Conservation (phyloP, 2,329 filamentous ascomycete species). For the Aspergillus sp. region DNA sequence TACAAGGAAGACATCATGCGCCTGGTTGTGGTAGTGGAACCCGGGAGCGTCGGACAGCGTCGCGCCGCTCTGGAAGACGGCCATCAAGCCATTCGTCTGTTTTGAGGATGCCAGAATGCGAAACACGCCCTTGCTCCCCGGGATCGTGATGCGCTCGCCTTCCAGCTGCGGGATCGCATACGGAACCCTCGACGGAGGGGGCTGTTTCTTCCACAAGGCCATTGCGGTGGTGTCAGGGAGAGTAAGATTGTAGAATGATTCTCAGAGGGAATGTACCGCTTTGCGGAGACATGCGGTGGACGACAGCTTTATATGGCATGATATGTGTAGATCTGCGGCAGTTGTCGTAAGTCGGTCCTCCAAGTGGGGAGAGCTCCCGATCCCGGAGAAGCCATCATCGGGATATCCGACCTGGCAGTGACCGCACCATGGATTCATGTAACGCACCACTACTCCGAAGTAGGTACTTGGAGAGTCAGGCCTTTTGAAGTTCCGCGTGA, state of each 20-base stretch:
- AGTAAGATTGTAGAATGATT: background rate
- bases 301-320: background rate
- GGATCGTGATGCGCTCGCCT: constrained; percentile 53
- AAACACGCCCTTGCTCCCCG: constrained; percentile 52
- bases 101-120: constrained; percentile 52
- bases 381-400: constrained; percentile 17
- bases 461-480: no score
- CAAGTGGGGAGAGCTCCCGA: constrained; percentile 14
- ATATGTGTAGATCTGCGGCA: background rate
- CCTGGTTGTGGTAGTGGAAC: constrained; percentile 57
- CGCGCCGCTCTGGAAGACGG: constrained; percentile 51
- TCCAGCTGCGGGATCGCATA: constrained; percentile 51
- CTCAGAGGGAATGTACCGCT: background rate
- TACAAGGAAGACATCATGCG: constrained; percentile 58
- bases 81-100: constrained; percentile 51
- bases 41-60: constrained; percentile 41
- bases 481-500: no score
- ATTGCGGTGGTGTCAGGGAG: constrained; percentile 13
- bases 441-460: background rate
- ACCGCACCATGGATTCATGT: background rate
- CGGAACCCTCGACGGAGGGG: constrained; percentile 38
- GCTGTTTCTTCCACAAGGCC: constrained; percentile 25
- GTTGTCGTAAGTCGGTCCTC: constrained; percentile 10
- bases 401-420: constrained; percentile 19
- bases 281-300: background rate